These are phyloP conservation scores for Salvia miltiorrhiza DNA, from an alignment of 257 asterid genomes.

Conservation along the genomic window DNA sequence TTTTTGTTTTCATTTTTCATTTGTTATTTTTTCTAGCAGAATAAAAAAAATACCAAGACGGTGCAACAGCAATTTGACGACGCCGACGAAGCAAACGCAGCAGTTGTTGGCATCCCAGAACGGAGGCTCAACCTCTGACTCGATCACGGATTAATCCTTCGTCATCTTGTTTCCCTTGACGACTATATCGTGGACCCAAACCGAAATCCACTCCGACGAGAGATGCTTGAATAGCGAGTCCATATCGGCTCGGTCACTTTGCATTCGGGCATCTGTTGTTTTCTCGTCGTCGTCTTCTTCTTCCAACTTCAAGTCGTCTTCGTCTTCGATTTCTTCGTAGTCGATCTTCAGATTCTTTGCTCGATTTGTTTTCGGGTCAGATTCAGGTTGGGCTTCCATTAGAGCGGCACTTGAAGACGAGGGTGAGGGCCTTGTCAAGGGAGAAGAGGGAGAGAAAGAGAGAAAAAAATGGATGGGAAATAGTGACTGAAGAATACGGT, in stretches of 20 bases:
- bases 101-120: conserved; percentile 55
- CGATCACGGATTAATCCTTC: conserved; percentile 62
- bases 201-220: conserved; percentile 59
- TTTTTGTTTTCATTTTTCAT: no score
- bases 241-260: conserved; percentile 45
- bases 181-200: conserved; percentile 79
- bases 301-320: conserved; percentile 36
- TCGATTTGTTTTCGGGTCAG: conserved; percentile 21
- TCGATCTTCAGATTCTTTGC: conserved; percentile 15
- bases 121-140: conserved; percentile 57
- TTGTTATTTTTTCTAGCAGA: no score
- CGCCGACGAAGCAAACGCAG: conserved; percentile 55
- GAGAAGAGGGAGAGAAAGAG: no score
- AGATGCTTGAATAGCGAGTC: conserved; percentile 57
- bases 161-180: conserved; percentile 85
- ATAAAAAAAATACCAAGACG: conserved; percentile 65
- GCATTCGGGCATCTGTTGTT: conserved; percentile 39
- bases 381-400: conserved; percentile 26
- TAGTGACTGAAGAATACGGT: no score
- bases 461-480: no score
- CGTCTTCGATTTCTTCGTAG: conserved; percentile 36
- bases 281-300: conserved; percentile 43
- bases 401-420: no score
- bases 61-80: conserved; percentile 59
- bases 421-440: no score